Evolutionary conservation across 306 rosid genomes (phyloP), one percentile per base, ranked within the genome.

Genomic region (Lupinus albus): DNA sequence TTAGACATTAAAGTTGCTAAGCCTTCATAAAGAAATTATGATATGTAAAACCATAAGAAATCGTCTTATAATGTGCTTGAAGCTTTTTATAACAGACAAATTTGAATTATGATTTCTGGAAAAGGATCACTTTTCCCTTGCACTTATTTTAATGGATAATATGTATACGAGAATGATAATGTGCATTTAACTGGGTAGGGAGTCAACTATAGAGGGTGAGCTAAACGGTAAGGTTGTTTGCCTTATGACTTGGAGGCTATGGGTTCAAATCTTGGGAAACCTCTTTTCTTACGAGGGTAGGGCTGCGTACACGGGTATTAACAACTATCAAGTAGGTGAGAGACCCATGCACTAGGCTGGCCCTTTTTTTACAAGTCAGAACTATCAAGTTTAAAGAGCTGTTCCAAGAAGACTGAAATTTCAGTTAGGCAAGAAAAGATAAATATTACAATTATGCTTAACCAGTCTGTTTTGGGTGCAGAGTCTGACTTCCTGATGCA

Each of bases 391-490:
- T 62, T 54, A 58, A 49, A 47, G 8, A 46, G 35, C 18, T 48
- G 41, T 28, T 45, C 65, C 53, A 44, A 44, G 32, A 36, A 25
- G 66, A 21, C 11, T 67, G n/a, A 64, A 64, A 45, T 55, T 47
- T 78, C 38, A 35, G 32, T 54, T 10, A 33, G 67, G 42, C 59
- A 61, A 32, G 60, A 61, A 79, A 53, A 10, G 55, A 36, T 6
- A 58, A 60, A 57, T 49, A 79, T 81, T 85, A 93, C 99, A 79
- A 93, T 93, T 73, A 86, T 79, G 76, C 90, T 85, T 56, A 90
- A 88, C 99, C 99, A 93, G 80, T 93, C 97, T 62, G 96, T 88
- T 80, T 82, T 86, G 64, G 47, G 55, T 4, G 85, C 75, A 69
- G 80, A 57, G 42, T 81, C 91, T 16, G 84, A 78, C 62, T 85